A percentile compares a stretch with the other conserved stretches of the same genome.
phyloP scores from a whole-genome alignment of 1,284 basidiomycete genomes.

The Microbotryum saponariae region DNA sequence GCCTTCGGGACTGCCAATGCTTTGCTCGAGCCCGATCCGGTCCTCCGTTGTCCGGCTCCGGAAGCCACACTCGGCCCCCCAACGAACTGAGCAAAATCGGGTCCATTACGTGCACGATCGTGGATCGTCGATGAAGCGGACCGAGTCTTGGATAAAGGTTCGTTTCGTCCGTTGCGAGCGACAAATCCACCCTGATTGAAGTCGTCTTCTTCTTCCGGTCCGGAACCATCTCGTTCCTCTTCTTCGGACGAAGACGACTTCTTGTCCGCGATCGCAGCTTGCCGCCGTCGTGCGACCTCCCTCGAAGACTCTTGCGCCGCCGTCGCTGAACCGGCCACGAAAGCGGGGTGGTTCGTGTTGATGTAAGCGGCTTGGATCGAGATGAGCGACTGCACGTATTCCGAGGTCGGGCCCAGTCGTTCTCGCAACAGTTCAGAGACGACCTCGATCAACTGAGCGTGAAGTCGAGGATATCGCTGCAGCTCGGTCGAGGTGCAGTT shows the following conservation, averaged over 20 bases:
- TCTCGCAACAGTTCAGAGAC: conserved; percentile 93
- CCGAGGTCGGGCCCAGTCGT: conserved; percentile 88
- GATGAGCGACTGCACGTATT: conserved; percentile 92
- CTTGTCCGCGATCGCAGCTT: conserved; percentile 45
- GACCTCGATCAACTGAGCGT: conserved; percentile 91
- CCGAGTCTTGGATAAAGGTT: conserved; percentile 49
- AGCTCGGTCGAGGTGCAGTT: conserved; percentile 90
- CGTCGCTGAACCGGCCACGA: conserved; percentile 62
- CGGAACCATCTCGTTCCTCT: conserved; percentile 35
- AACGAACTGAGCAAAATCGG: conserved; percentile 16
- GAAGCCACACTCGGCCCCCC: conserved; percentile 23
- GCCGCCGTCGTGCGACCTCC: conserved; percentile 7
- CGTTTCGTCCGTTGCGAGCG: conserved; percentile 49
- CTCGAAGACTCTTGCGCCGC: conserved; percentile 39
- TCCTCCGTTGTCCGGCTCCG: neutral
- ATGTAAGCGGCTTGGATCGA: conserved; percentile 98
- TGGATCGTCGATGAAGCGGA: conserved; percentile 72
- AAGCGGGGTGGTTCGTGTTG: conserved; percentile 94
- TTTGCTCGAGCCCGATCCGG: neutral
- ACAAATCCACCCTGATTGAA: conserved; percentile 42
- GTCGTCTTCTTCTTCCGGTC: conserved; percentile 40
- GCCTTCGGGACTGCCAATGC: neutral
- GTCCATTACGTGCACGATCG: conserved; percentile 52
- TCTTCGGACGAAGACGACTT: conserved; percentile 45
- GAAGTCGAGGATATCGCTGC: conserved; percentile 89